Evolutionary conservation across 108 stramenopile species (phyloP).

Genomic region (Skeletonema potamos): DNA sequence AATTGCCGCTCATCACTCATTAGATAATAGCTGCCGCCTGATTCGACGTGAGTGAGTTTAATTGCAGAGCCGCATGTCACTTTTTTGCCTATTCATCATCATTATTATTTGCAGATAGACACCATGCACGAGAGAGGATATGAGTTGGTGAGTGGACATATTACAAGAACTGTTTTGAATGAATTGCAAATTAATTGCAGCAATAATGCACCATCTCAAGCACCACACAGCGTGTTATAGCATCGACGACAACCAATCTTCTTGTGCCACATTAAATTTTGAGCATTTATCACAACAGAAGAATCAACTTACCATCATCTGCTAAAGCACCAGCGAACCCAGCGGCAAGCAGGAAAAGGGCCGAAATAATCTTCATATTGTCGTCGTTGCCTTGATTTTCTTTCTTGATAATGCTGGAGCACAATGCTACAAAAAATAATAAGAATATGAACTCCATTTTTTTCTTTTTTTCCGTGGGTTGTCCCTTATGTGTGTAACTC

Average conservation of each 20-base stretch:
- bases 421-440: too few relatives aligned
- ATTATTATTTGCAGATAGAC: not conserved
- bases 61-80: slow-evolving; percentile 84
- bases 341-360: not conserved
- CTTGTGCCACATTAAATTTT: not conserved
- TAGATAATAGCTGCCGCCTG: slow-evolving; percentile 42
- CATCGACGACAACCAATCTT: too few relatives aligned
- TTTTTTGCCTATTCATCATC: slow-evolving; percentile 32
- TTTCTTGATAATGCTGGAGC: too few relatives aligned
- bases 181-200: too few relatives aligned
- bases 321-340: not conserved
- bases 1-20: slow-evolving; percentile 39
- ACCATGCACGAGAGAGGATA: not conserved
- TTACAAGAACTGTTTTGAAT: too few relatives aligned
- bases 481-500: too few relatives aligned
- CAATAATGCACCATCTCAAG: too few relatives aligned
- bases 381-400: not conserved
- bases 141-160: not conserved
- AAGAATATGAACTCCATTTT: too few relatives aligned
- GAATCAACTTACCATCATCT: not conserved
- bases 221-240: too few relatives aligned
- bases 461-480: too few relatives aligned
- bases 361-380: not conserved
- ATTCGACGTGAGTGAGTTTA: slow-evolving; percentile 74
- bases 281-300: too few relatives aligned